Conservation (phyloP, 495 filamentous ascomycete genomes). For the Xylaria longipes region DNA sequence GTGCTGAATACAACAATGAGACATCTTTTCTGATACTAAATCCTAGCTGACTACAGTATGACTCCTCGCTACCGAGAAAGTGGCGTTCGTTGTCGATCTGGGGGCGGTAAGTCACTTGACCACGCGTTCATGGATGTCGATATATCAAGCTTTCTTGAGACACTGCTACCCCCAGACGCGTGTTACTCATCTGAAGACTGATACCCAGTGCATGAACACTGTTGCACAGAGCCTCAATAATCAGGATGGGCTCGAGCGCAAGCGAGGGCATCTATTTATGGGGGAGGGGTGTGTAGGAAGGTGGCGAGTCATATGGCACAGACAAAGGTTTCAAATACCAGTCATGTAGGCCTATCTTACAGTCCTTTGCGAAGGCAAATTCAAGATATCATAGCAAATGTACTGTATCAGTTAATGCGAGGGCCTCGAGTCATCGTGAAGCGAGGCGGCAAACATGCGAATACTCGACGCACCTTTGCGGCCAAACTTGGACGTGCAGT, state of each 20-base stretch:
- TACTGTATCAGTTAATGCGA: constrained; percentile 1
- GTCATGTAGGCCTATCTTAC: neutral
- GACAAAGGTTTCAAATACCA: neutral
- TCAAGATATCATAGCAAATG: neutral
- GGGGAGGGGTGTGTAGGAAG: neutral
- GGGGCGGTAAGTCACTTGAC: constrained; percentile 15
- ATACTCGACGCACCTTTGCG: neutral
- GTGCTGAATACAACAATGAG: constrained; percentile 1
- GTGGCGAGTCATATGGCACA: neutral
- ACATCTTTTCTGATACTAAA: neutral
- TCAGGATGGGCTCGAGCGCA: neutral
- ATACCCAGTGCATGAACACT: constrained; percentile 5
- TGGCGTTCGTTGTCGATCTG: neutral
- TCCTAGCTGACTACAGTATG: neutral
- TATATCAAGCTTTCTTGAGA: neutral
- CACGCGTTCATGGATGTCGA: constrained; percentile 6
- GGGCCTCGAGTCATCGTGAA: constrained; percentile 13
- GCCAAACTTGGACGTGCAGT: neutral
- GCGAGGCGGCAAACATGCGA: constrained; percentile 3
- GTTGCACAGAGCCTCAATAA: neutral
- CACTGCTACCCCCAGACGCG: constrained; percentile 9
- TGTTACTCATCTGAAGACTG: neutral
- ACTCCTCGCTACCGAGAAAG: constrained; percentile 3
- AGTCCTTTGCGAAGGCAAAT: neutral
- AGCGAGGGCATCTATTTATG: neutral